phyloP scores from a whole-genome alignment of 2,329 filamentous ascomycete genomes.

The Verticillium albo-atrum region DNA sequence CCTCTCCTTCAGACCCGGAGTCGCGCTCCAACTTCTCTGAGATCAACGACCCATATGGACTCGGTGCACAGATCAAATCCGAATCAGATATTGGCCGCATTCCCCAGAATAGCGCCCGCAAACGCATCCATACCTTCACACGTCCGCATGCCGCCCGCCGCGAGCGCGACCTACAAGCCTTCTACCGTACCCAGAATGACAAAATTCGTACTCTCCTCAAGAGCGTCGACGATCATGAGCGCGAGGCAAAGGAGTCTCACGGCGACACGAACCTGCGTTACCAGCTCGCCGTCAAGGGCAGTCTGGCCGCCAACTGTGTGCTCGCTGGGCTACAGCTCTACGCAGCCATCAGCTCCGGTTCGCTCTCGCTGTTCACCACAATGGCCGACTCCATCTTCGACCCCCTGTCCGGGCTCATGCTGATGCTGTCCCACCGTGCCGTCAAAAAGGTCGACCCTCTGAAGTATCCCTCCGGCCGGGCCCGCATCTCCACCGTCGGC shows the following conservation, averaged over 20 bases:
- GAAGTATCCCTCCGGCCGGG: slow-evolving; percentile 88
- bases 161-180: slow-evolving; percentile 62
- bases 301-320: slow-evolving; percentile 74
- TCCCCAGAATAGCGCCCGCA: slow-evolving; percentile 74
- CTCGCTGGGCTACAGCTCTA: slow-evolving; percentile 83
- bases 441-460: slow-evolving; percentile 81
- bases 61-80: slow-evolving; percentile 74
- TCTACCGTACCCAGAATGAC: slow-evolving; percentile 89
- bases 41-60: slow-evolving; percentile 71
- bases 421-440: slow-evolving; percentile 83
- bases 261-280: slow-evolving; percentile 76
- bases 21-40: slow-evolving; percentile 9
- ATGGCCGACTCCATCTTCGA: slow-evolving; percentile 97
- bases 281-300: slow-evolving; percentile 61
- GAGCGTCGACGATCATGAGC: slow-evolving; percentile 84
- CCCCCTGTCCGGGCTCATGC: slow-evolving; percentile 79
- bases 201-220: slow-evolving; percentile 90
- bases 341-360: slow-evolving; percentile 79
- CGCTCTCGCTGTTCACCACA: slow-evolving; percentile 94
- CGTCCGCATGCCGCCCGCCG: slow-evolving; percentile 22
- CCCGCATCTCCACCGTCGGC: slow-evolving; percentile 88
- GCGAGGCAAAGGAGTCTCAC: slow-evolving; percentile 74
- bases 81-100: slow-evolving; percentile 72
- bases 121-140: slow-evolving; percentile 42
- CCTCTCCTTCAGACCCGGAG: slow-evolving; percentile 4